Evolutionary conservation across 1,284 basidiomycete species (phyloP), one percentile per base, ranked within the genome.

Genomic region (Vanrija humicola): DNA sequence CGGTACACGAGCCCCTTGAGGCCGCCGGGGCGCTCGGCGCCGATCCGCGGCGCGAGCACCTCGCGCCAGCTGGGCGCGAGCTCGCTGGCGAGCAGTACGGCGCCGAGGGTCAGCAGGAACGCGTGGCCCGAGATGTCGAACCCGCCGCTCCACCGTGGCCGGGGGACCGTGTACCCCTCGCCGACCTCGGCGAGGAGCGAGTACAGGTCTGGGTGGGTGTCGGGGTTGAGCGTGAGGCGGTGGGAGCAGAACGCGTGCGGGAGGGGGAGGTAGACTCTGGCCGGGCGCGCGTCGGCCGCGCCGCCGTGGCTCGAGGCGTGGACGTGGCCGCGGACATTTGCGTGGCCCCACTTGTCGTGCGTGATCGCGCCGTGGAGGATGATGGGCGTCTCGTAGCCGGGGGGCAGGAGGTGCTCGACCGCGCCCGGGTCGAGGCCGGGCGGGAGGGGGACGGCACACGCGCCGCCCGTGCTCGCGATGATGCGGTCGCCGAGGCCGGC

Each of bases 71-170:
- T 76, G 1, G 78, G 77, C 1, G 76, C 73, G 16, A 95, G 72
- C 71, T 93, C 89, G 67, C 92, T 85, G 2, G 84, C 80, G 40
- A 96, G 81, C 70, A 96, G 86, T 18, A 96, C 79, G 8, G 83
- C 79, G n/a, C 86, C 82, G 77, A 96, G 83, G 1, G 88, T 88
- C 63, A 98, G 82, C 59, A 98, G 82, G 79, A 97, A 98, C 25
- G 92, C 82, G 72, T 98, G 95, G 2, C 94, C 94, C 0, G 90
- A 94, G 14, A 98, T 84, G 69, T 98, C 95, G 73, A 96, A 92
- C 0, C 94, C 94, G 43, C 63, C 62, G 16, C 62, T 58, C 82
- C 85, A 67, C 83, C 83, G 64, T 90, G 73, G 34, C 42, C 82
- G 77, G 21, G 63, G 60, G 38, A 45, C 60, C 46, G 19, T 43